phyloP scores from a whole-genome alignment of 2,329 filamentous ascomycete genomes.

The Podosphaera xanthii region DNA sequence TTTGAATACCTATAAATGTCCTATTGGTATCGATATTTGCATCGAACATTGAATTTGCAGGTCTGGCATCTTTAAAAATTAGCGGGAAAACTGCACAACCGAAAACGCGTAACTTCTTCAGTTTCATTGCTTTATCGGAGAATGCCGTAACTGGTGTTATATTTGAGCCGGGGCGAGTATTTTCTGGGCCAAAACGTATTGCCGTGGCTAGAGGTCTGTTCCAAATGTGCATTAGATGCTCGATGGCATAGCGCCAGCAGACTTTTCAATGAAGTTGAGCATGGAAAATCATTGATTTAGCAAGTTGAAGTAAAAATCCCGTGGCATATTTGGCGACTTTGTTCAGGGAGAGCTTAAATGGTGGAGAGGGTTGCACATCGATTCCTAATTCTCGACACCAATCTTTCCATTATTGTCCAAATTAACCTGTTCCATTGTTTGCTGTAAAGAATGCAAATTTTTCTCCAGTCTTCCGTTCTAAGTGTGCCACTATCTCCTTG shows the following conservation, averaged over 20 bases:
- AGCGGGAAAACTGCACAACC: not conserved
- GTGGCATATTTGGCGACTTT: not conserved
- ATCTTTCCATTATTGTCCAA: too few relatives aligned
- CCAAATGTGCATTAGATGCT: not conserved
- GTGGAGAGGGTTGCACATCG: too few relatives aligned
- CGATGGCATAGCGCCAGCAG: not conserved
- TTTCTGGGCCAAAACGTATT: too few relatives aligned
- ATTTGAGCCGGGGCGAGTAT: too few relatives aligned
- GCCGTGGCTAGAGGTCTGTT: too few relatives aligned
- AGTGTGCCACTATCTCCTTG: too few relatives aligned
- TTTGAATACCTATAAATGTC: not conserved
- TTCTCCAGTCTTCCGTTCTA: not conserved
- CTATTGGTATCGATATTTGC: not conserved
- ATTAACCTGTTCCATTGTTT: too few relatives aligned
- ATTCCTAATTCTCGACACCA: not conserved
- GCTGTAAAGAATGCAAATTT: not conserved
- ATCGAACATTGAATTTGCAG: not conserved
- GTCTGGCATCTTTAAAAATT: not conserved
- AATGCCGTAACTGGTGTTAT: too few relatives aligned
- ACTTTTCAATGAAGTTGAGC: not conserved
- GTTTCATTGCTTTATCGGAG: too few relatives aligned
- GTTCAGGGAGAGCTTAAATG: not conserved
- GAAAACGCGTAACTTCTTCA: too few relatives aligned
- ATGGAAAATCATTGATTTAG: not conserved
- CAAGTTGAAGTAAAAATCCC: not conserved